These are phyloP conservation scores for Gyromitra esculenta DNA, from an alignment of 2,329 filamentous ascomycete species.

Conservation along the genomic window DNA sequence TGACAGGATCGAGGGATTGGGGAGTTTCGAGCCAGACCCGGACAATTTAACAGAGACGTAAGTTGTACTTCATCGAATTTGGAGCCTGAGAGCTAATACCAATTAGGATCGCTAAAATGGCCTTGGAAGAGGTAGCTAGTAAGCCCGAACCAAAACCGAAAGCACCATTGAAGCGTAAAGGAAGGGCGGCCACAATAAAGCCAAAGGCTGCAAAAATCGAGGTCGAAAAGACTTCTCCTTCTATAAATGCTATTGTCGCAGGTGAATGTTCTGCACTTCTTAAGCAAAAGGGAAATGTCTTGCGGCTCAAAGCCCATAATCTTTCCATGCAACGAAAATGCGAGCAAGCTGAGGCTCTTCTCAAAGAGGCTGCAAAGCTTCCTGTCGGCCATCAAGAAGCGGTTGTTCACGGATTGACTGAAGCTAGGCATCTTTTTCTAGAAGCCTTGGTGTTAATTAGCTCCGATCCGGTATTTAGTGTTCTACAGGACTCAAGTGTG, in stretches of 20 bases:
- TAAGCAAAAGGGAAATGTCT: slow-evolving; percentile 64
- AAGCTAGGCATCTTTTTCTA: slow-evolving; percentile 74
- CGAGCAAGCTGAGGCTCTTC: slow-evolving; percentile 67
- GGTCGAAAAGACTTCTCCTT: slow-evolving; percentile 54
- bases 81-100: slow-evolving; percentile 52
- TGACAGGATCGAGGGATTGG: slow-evolving; percentile 61
- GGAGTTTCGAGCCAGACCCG: slow-evolving; percentile 55
- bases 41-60: slow-evolving; percentile 39
- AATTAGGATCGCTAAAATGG: slow-evolving; percentile 53
- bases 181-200: slow-evolving; percentile 29
- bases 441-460: slow-evolving; percentile 77
- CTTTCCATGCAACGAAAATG: slow-evolving; percentile 65
- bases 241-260: slow-evolving; percentile 56
- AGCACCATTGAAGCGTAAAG: slow-evolving; percentile 35
- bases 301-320: slow-evolving; percentile 66
- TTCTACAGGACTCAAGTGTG: slow-evolving; percentile 82
- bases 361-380: slow-evolving; percentile 66
- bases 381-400: slow-evolving; percentile 62
- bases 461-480: slow-evolving; percentile 83
- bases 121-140: slow-evolving; percentile 58
- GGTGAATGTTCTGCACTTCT: slow-evolving; percentile 60
- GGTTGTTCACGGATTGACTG: slow-evolving; percentile 68
- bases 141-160: slow-evolving; percentile 33
- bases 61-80: slow-evolving; percentile 59
- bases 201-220: slow-evolving; percentile 46